Evolutionary conservation across 768 basidiomycete species (phyloP), one percentile per base, ranked within the genome.

Genomic region (Brasilioporus rufonigricans): DNA sequence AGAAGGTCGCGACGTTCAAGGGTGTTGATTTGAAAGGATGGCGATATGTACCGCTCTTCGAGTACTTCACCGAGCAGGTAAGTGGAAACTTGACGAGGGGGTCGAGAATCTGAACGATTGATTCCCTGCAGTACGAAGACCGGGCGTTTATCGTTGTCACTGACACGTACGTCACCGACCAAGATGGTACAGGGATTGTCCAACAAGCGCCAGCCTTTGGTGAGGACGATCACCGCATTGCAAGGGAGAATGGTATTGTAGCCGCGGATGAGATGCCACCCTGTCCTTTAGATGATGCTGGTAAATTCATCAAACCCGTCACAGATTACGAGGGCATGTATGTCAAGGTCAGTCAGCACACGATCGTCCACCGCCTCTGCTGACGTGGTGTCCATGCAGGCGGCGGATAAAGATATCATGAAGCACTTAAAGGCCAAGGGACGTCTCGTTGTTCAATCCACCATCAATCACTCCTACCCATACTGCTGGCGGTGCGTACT

Each of bases 181-280:
- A 84, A 16, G 91, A 93, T 56, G 97, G 97, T 66, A 99, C 97
- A 27, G 97, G 97, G 64, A 95, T 98, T 65, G 97, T 99, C 29
- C 97, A 99, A 70, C 97, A 99, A 74, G 93, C 97, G 2, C 97
- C 97, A 3, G 95, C 89, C 0, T 98, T 97, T 65, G 97, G 97
- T 76, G 96, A 98, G 70, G 97, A 99, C 64, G 97, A 99, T 80
- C 92, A 98, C 71, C 90, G 97, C 50, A 83, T 99, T 63, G 88
- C 91, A 26, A 80, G 96, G 56, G 84, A 84, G 4, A 81, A 96
- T 64, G 91, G 88, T 19, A 82, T 98, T 49, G 70, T 98, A n/a
- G 78, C 78, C 24, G 77, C 82, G 1, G 95, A 96, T 43, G 95
- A 98, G 70, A 85, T 94, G 82, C 95, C 97, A 0, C 97, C 97